phyloP scores from a whole-genome alignment of 1,284 basidiomycete genomes.

The Fereydounia khargensis region DNA sequence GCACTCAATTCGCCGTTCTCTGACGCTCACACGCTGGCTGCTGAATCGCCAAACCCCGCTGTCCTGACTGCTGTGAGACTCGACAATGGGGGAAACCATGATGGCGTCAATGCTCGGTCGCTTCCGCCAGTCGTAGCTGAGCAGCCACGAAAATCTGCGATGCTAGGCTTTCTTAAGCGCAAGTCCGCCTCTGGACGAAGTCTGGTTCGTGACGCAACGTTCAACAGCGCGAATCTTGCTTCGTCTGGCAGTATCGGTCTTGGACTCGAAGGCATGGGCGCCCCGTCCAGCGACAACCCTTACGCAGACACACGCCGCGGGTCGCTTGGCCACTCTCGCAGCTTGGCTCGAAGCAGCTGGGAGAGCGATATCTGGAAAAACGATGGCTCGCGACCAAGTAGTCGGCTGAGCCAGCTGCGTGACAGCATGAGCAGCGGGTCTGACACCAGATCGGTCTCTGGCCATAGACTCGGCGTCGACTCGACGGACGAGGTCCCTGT shows the following conservation, averaged over 20 bases:
- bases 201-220: not conserved
- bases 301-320: not conserved
- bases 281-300: slow-evolving; percentile 10
- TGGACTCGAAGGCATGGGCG: slow-evolving; percentile 21
- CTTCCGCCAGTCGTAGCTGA: too few relatives aligned
- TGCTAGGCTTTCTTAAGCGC: not conserved
- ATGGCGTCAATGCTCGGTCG: too few relatives aligned
- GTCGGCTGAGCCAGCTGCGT: not conserved
- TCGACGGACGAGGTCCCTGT: slow-evolving; percentile 32
- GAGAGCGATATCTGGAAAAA: slow-evolving; percentile 9
- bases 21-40: too few relatives aligned
- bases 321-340: slow-evolving; percentile 1
- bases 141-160: not conserved
- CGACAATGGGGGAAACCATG: too few relatives aligned
- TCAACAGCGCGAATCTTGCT: not conserved
- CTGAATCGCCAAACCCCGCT: not conserved
- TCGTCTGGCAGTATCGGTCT: not conserved
- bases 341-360: slow-evolving; percentile 36
- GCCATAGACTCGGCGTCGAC: slow-evolving; percentile 13
- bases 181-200: not conserved
- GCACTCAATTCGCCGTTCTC: slow-evolving; percentile 20
- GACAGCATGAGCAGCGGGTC: not conserved
- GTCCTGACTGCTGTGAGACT: too few relatives aligned
- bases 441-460: not conserved
- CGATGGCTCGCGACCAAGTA: slow-evolving; percentile 10